Base-by-base conservation (phyloP, 1,284 basidiomycete species). In the Meripilus lineatus region DNA sequence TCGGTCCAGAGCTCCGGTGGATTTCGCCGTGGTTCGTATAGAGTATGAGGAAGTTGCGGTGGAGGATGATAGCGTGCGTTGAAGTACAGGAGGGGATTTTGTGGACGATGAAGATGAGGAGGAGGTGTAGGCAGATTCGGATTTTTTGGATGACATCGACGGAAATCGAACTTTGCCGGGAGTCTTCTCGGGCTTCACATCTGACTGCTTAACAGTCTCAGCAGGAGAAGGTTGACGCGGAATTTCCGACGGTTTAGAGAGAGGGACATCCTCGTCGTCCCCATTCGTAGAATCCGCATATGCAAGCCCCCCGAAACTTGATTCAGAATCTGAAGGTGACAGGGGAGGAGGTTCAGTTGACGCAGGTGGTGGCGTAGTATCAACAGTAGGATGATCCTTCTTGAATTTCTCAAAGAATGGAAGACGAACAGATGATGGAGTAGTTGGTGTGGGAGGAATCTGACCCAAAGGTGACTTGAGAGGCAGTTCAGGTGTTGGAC, bases 351-450 rank as follows among this genome's bases (percentile, higher is more conserved):
- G 37, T 3, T 47, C 40, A 34, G 46, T 38, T 21, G 46, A 40
- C 33, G 44, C 25, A 17, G 37, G 18, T 23, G 32, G 25, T 44
- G 43, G n/a, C 25, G 45, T 46, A 21, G 58, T 54, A 40, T 58
- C 54, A 24, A 58, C 38, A 14, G 49, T 35, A 23, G 58, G 49
- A 21, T 57, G 46, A 43, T 58, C 61, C 40, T 60, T 61, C 55
- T 72, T 70, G 61, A 72, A 71, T 48, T 68, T 70, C 46, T 77
- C 73, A 50, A 76, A 72, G 58, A 77, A 75, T 2, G 69, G 63
- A 35, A 68, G 50, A 26, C 58, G 50, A 13, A 49, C 41, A n/a
- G n/a, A n/a, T 3, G 50, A 53, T 15, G 66, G 61, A 3, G 63
- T 60, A 7, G 57, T 54, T 15, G 68, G 69, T 13, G 64, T 61